These are phyloP conservation scores for Saccharomycopsis oosterbeekiorum DNA, from an alignment of 805 yeast genomes.

Conservation along the genomic window DNA sequence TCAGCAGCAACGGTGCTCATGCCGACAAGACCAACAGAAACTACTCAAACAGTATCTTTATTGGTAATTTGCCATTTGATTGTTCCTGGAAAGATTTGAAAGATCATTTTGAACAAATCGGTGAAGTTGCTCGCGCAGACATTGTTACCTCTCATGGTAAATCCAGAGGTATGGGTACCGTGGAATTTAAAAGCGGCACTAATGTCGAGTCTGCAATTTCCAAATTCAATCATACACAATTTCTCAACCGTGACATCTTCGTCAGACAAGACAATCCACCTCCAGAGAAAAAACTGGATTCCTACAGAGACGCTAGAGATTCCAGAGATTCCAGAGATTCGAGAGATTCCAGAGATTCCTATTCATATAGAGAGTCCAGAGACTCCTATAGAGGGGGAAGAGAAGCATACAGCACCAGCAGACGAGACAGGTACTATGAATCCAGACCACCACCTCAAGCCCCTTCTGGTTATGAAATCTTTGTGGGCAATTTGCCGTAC, in stretches of 20 bases:
- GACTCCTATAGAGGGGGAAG: conserved; percentile 17
- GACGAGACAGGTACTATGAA: conserved; percentile 20
- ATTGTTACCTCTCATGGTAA: conserved; percentile 70
- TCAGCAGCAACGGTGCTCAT: conserved; percentile 22
- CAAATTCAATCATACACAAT: conserved; percentile 52
- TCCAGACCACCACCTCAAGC: conserved; percentile 10
- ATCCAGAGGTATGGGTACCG: conserved; percentile 86
- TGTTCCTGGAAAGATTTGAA: conserved; percentile 50
- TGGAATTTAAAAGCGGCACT: conserved; percentile 58
- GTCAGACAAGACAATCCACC: conserved; percentile 90
- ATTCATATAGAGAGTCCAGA: conserved; percentile 9
- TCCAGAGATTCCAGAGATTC: conserved; percentile 15
- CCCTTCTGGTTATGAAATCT: conserved; percentile 46
- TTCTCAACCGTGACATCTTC: conserved; percentile 69
- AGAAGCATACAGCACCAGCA: conserved; percentile 17
- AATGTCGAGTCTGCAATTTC: conserved; percentile 66
- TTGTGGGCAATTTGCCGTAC: conserved; percentile 76
- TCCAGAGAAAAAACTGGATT: conserved; percentile 32
- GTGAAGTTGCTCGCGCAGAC: conserved; percentile 71
- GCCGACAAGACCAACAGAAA: conserved; percentile 41
- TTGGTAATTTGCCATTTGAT: conserved; percentile 65
- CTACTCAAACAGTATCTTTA: conserved; percentile 58
- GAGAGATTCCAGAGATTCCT: conserved; percentile 22
- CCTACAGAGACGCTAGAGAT: conserved; percentile 21
- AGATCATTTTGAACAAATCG: conserved; percentile 48